Percentiles rank a stretch among this genome's conserved stretches.
These are phyloP conservation scores for Boletus barrowsii DNA, from an alignment of 768 basidiomycete species.

Conservation along the genomic window DNA sequence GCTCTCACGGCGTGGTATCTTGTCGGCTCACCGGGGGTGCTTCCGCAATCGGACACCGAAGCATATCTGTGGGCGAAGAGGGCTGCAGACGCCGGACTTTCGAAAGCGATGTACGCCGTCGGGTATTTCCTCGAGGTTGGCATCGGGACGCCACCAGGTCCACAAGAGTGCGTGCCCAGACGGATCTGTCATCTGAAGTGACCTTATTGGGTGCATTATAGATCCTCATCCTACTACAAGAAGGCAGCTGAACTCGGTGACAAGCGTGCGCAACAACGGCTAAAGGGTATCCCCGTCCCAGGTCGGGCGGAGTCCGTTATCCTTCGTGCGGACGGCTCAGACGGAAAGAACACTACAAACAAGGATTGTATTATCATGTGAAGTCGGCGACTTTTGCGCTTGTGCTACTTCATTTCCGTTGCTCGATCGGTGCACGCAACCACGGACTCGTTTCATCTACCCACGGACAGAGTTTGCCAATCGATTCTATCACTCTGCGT, in stretches of 20 bases:
- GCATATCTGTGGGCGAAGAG: conserved; percentile 97
- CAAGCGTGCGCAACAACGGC: conserved; percentile 84
- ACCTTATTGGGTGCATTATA: conserved; percentile 26
- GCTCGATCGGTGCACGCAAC: not conserved
- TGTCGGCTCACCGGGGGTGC: conserved; percentile 94
- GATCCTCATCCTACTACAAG: conserved; percentile 81
- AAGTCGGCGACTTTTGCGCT: conserved; percentile 13
- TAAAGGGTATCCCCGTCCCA: conserved; percentile 59
- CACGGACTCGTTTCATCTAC: conserved; percentile 11
- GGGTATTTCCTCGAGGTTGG: conserved; percentile 98
- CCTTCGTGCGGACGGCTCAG: conserved; percentile 48
- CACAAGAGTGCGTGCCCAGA: conserved; percentile 54
- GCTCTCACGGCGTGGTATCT: conserved; percentile 99
- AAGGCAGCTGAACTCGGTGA: conserved; percentile 90
- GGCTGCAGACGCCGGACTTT: conserved; percentile 87
- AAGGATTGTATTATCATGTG: conserved; percentile 91
- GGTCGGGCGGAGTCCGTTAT: conserved; percentile 63
- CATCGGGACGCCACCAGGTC: conserved; percentile 70
- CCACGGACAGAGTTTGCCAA: conserved; percentile 18
- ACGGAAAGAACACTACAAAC: conserved; percentile 50
- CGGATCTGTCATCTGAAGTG: conserved; percentile 1
- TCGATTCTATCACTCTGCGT: conserved; percentile 5
- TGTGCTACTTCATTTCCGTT: conserved; percentile 17
- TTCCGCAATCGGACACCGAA: conserved; percentile 98
- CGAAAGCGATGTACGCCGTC: conserved; percentile 96